A percentile compares a stretch with the other conserved stretches of the same genome.
These are phyloP conservation scores for Erysimum cheiranthoides DNA, from an alignment of 345 rosid species.

Conservation along the genomic window DNA sequence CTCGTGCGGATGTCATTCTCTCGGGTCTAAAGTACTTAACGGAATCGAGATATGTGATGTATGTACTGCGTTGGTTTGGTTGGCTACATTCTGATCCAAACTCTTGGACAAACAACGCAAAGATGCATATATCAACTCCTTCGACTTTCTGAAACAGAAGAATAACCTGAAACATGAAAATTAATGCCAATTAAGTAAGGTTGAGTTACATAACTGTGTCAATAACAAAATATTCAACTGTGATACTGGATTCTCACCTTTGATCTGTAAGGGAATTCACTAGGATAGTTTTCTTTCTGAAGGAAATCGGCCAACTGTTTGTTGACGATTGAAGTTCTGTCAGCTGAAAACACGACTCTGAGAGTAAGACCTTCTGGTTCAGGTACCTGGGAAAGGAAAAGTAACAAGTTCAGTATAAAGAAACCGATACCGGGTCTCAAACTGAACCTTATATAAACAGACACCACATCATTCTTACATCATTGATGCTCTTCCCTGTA, in stretches of 20 bases:
- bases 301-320: conserved; percentile 48
- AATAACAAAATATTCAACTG: not conserved
- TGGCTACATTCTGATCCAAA: conserved; percentile 78
- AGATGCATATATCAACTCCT: conserved; percentile 88
- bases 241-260: conserved; percentile 51
- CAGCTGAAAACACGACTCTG: conserved; percentile 58
- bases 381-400: conserved; percentile 51
- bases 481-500: conserved; percentile 51
- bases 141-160: conserved; percentile 88
- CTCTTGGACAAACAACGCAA: conserved; percentile 89
- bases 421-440: not conserved
- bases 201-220: not conserved
- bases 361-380: conserved; percentile 57
- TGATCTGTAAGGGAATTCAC: conserved; percentile 60
- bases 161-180: conserved; percentile 66
- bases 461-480: conserved; percentile 46
- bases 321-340: conserved; percentile 52
- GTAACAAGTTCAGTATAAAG: conserved; percentile 25
- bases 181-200: not conserved
- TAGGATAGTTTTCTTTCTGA: conserved; percentile 51
- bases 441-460: not conserved
- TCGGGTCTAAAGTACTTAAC: conserved; percentile 95
- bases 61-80: conserved; percentile 90
- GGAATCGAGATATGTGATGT: conserved; percentile 86
- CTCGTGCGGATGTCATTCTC: conserved; percentile 62